phyloP scores from a whole-genome alignment of 768 basidiomycete species.

The Pulveroboletus sp. region DNA sequence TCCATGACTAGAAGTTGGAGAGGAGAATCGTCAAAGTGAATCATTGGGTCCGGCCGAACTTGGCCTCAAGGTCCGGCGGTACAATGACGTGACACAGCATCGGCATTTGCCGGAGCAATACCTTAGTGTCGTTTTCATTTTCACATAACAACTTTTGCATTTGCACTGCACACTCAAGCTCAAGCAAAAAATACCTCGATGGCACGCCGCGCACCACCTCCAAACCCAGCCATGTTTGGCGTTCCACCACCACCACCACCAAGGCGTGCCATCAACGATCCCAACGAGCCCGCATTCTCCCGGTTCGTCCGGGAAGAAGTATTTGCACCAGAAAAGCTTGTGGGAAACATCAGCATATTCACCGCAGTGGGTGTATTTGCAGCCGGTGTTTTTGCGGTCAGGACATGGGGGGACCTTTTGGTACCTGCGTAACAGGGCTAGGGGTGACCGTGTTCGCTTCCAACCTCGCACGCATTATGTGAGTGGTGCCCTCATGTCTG shows the following conservation, averaged over 20 bases:
- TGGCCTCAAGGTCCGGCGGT: too few species aligned
- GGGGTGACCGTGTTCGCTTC: neutral
- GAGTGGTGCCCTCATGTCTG: neutral
- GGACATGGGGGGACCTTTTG: slow-evolving; percentile 78
- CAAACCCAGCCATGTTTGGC: slow-evolving; percentile 51
- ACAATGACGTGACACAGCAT: too few species aligned
- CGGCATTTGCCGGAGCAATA: slow-evolving; percentile 20
- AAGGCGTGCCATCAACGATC: slow-evolving; percentile 44
- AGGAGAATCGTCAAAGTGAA: too few species aligned
- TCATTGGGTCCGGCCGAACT: too few species aligned
- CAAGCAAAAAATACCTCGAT: slow-evolving; percentile 34
- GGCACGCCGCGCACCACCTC: slow-evolving; percentile 68
- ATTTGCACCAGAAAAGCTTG: slow-evolving; percentile 67
- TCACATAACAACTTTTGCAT: slow-evolving; percentile 1
- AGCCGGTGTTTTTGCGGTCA: slow-evolving; percentile 65
- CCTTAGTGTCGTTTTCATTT: neutral
- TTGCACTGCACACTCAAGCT: neutral
- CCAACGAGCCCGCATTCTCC: slow-evolving; percentile 62
- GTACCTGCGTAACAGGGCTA: slow-evolving; percentile 49
- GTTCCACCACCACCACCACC: slow-evolving; percentile 40
- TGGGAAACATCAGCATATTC: slow-evolving; percentile 70
- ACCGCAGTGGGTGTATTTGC: slow-evolving; percentile 66
- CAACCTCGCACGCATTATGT: slow-evolving; percentile 1
- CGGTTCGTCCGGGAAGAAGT: slow-evolving; percentile 59
- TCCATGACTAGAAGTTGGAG: too few species aligned